These are phyloP conservation scores for Eucalyptus marginata DNA, from an alignment of 345 rosid genomes.

Conservation along the genomic window DNA sequence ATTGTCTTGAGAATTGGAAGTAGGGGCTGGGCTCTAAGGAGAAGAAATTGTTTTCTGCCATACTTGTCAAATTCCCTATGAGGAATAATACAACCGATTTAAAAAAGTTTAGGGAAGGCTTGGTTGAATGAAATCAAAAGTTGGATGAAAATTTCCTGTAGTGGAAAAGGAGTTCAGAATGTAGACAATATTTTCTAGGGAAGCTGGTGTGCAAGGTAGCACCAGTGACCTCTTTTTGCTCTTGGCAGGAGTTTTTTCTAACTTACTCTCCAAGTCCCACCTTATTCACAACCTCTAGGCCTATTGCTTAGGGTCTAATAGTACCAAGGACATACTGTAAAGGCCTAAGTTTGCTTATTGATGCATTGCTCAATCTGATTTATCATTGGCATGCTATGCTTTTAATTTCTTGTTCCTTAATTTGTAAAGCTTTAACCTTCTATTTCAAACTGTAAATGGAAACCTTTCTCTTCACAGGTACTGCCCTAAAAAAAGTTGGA, in stretches of 20 bases:
- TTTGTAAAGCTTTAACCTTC: neutral
- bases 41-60: neutral
- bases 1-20: neutral
- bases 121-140: neutral
- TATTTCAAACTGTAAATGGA: neutral
- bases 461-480: conserved; percentile 24
- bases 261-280: neutral
- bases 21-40: neutral
- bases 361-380: neutral
- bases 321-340: neutral
- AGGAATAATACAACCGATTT: neutral
- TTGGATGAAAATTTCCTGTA: neutral
- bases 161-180: neutral
- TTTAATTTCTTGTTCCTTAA: neutral
- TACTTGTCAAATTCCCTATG: neutral
- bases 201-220: neutral
- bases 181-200: neutral
- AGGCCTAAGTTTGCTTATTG: neutral
- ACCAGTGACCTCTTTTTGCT: neutral
- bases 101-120: neutral
- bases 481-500: conserved; percentile 45
- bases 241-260: neutral
- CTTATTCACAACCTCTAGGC: neutral
- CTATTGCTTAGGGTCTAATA: neutral
- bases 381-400: neutral